Evolutionary conservation across 139 green algal genomes (phyloP).

Genomic region (Chlorella sp.): DNA sequence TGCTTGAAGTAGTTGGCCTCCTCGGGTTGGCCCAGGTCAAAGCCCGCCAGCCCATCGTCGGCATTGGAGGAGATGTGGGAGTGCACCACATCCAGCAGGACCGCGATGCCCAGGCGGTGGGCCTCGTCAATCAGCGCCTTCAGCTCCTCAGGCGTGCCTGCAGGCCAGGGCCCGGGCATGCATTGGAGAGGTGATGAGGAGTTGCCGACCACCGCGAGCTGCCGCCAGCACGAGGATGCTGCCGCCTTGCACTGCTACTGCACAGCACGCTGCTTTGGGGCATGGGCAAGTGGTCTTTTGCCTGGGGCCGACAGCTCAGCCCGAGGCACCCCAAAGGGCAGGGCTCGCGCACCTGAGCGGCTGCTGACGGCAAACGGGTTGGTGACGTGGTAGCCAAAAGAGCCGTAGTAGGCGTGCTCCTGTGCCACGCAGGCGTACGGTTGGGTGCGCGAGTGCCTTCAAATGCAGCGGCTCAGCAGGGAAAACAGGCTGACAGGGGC

Average conservation of each 20-base stretch:
- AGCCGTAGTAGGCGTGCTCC: slow-evolving; percentile 93
- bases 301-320: no score
- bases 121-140: slow-evolving; percentile 93
- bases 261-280: no score
- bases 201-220: no score
- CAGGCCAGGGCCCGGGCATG: slow-evolving; percentile 59
- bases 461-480: no score
- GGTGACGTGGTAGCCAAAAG: slow-evolving; percentile 95
- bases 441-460: no score
- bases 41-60: slow-evolving; percentile 92
- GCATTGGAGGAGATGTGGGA: slow-evolving; percentile 88
- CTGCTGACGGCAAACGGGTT: slow-evolving; percentile 95
- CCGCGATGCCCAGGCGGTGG: slow-evolving; percentile 87
- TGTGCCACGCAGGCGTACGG: not conserved
- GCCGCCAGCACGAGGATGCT: no score
- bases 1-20: slow-evolving; percentile 89
- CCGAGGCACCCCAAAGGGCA: no score
- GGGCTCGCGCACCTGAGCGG: slow-evolving; percentile 12
- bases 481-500: no score
- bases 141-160: slow-evolving; percentile 93
- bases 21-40: slow-evolving; percentile 85
- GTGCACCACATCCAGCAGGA: slow-evolving; percentile 94
- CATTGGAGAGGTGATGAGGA: no score
- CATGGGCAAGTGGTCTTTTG: no score
- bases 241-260: no score